Base-by-base conservation (phyloP, 306 rosid genomes). In the Styphnolobium japonicum region DNA sequence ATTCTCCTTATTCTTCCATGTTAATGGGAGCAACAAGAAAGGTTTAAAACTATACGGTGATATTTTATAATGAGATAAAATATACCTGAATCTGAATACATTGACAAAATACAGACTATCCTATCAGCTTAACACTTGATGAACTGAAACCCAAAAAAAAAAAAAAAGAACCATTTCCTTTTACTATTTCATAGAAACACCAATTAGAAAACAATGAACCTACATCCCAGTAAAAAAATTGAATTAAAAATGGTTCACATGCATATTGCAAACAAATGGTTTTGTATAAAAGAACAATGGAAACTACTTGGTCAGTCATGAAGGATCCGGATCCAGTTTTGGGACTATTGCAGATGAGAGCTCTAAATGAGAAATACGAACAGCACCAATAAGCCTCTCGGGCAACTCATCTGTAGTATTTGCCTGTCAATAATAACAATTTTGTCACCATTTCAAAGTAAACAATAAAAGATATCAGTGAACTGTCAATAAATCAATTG, bases 381-480 rank as follows among this genome's bases (percentile, higher is more conserved):
- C 97, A 8, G 99, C 99, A 49, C 99, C 98, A 68, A 95, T 87
- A 67, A 95, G 92, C 87, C 94, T 84, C 85, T 95, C 99, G 1
- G 99, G 98, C 79, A 95, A 90, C 88, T 95, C 99, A 84, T 89
- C 94, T 22, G 90, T 66, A 10, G 89, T 85, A 81, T 93, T 95
- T 86, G 90, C 99, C 99, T 95, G 86, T 37, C 62, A 73, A 74
- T 64, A 10, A 33, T 43, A 83, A 77, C 62, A 57, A 67, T 12
- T 67, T 85, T 69, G 71, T 83, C 84, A 86, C 7, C 29, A 75
- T 51, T 82, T 73, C 48, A 6, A 4, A 19, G 68, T 27, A 72
- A 40, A 80, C 58, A 36, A 31, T 45, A 67, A 9, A 46, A 19
- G 16, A 37, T 64, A 42, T 10, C 48, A 52, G 34, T 16, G 34